Conservation (phyloP, 225 moss, liverwort and hornwort genomes). For the Polytrichum formosum region DNA sequence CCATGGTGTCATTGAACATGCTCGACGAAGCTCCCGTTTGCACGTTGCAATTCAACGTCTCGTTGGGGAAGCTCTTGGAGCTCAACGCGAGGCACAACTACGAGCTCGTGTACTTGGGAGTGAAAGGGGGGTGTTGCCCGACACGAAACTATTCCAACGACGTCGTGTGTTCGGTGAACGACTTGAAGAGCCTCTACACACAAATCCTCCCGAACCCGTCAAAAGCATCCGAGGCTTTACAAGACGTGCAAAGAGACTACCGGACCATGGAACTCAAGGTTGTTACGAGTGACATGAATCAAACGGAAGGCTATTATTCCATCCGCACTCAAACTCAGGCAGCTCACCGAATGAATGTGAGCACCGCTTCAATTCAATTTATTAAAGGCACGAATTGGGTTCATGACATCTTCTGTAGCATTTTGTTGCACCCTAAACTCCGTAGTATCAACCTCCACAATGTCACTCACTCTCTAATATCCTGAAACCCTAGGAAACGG, state of each 20-base stretch:
- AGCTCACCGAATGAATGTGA: constrained; percentile 81
- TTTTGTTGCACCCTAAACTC: no score
- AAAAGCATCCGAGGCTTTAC: constrained; percentile 14
- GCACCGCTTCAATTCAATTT: constrained; percentile 11
- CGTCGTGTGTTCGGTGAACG: not conserved
- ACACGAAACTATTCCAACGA: no score
- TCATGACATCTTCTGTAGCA: no score
- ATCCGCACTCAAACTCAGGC: constrained; percentile 39
- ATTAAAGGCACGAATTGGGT: no score
- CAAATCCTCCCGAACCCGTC: constrained; percentile 57
- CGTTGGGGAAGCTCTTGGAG: constrained; percentile 35
- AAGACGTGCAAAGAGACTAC: constrained; percentile 14
- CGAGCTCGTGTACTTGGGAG: constrained; percentile 62
- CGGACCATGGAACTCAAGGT: constrained; percentile 55
- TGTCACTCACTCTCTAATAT: no score
- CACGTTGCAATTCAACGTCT: constrained; percentile 53
- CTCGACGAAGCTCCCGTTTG: constrained; percentile 53
- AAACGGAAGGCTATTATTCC: constrained; percentile 69
- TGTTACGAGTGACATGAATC: constrained; percentile 68
- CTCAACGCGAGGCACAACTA: constrained; percentile 68
- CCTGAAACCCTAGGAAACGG: no score
- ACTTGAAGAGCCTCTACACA: constrained; percentile 26
- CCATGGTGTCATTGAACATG: constrained; percentile 67
- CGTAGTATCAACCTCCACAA: no score
- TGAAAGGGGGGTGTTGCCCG: constrained; percentile 54